These are phyloP conservation scores for Aquilaria malaccensis DNA, from an alignment of 345 rosid species.

Conservation along the genomic window DNA sequence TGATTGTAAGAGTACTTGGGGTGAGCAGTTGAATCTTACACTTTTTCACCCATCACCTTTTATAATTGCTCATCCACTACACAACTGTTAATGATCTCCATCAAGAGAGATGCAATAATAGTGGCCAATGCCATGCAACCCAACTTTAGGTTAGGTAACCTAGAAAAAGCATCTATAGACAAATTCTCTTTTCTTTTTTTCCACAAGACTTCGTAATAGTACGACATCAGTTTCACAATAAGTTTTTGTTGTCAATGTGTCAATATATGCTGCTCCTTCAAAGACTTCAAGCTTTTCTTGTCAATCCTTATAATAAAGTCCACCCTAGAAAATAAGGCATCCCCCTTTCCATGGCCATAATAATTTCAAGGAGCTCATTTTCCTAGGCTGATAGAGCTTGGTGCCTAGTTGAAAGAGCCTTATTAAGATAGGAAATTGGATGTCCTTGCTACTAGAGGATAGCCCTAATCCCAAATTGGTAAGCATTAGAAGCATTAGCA, in stretches of 20 bases:
- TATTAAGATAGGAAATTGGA: background rate
- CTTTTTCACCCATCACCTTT: background rate
- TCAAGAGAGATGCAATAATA: background rate
- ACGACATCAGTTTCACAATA: background rate
- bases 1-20: background rate
- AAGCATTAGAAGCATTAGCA: background rate
- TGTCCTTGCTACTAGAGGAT: background rate
- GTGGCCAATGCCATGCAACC: background rate
- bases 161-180: background rate
- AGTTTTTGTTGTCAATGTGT: background rate
- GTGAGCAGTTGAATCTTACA: background rate
- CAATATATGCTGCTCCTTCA: background rate
- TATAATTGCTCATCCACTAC: background rate
- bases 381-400: background rate
- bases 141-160: background rate
- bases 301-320: background rate
- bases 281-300: background rate
- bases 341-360: background rate
- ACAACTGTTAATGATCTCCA: background rate
- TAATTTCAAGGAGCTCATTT: background rate
- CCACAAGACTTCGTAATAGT: background rate
- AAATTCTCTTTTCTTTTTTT: background rate
- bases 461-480: background rate
- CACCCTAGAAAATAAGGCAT: background rate
- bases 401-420: background rate